A percentile compares a stretch with the other conserved stretches of the same genome.
These are phyloP conservation scores for Aureobasidium namibiae DNA, from an alignment of 2,329 filamentous ascomycete species.

Conservation along the genomic window DNA sequence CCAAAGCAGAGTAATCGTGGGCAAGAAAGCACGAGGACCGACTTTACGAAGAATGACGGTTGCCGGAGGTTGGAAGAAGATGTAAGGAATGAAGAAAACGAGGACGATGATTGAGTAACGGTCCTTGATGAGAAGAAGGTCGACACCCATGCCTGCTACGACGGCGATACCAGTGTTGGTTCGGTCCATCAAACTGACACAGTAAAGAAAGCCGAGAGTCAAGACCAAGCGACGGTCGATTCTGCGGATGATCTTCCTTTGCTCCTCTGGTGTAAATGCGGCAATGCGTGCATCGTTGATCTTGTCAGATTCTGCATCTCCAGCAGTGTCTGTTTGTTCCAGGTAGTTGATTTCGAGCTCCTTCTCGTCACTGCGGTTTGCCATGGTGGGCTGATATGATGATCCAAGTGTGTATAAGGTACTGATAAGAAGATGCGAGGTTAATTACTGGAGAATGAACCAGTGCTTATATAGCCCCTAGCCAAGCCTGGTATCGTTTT, in stretches of 20 bases:
- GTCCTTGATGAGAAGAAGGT: slow-evolving; percentile 23
- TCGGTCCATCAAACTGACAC: slow-evolving; percentile 27
- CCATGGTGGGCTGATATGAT: neutral
- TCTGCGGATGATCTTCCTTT: slow-evolving; percentile 58
- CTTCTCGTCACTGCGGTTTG: neutral
- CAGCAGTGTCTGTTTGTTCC: neutral
- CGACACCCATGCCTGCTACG: slow-evolving; percentile 28
- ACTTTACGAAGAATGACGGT: slow-evolving; percentile 61
- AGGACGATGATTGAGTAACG: slow-evolving; percentile 46
- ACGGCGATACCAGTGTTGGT: slow-evolving; percentile 28
- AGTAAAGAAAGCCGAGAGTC: slow-evolving; percentile 35
- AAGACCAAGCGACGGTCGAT: slow-evolving; percentile 53
- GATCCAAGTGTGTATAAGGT: neutral
- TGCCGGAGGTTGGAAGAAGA: slow-evolving; percentile 62
- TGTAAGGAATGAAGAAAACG: slow-evolving; percentile 67
- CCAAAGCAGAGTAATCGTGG: slow-evolving; percentile 44
- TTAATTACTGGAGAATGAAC: neutral
- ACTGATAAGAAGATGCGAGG: neutral
- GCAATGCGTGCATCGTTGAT: slow-evolving; percentile 24
- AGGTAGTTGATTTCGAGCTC: neutral
- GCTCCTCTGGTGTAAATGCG: slow-evolving; percentile 51
- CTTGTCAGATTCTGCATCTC: neutral
- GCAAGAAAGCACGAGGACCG: slow-evolving; percentile 37
- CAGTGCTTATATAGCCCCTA: neutral
- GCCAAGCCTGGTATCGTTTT: neutral